Evolutionary conservation across 192 early-diverging fungal species (phyloP), one percentile per base, ranked within the genome.

Genomic region (Thamnidium elegans): DNA sequence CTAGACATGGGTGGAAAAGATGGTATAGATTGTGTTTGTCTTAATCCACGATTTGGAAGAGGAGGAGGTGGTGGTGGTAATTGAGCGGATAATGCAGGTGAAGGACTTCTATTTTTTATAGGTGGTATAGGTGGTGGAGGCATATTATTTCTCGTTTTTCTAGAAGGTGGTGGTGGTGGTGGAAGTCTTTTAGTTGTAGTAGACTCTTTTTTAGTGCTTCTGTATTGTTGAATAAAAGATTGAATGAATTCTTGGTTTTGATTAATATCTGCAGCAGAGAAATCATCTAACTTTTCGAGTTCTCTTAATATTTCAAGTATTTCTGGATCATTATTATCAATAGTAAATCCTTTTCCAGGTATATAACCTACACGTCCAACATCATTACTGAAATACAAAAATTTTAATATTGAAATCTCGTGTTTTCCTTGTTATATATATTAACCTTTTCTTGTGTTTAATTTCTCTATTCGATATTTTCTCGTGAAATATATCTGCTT

Each of bases 241-340:
- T 81, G 71, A 39, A 92, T 85, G 50, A 90, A 86, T 26, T 81
- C 79, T 42, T 86, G 81, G 7, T 88, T 86, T 58, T 83, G 78
- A 50, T 74, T 75, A 50, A 89, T 87, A 32, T 86, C 82, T 20
- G 88, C 86, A 71, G 44, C 59, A 6, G 67, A 47, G 39, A 92
- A 78, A 55, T 85, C 89, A 59, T 83, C 79, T 20, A 81, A 76
- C 4, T 80, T 81, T 10, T 59, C 58, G 59, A 87, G 79, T 44
- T 83, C 81, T 7, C 79, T 82, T 59, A 92, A 76, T 44, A 84
- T 79, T 48, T 83, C 84, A 68, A 92, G 77, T 15, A 92, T 69
- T 64, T 85, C 78, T 45, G 87, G 87, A 59, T 88, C 83, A 55
- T 88, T 85, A 62, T 87, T 86, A 50, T 87, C 84, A 7, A 86